Base-by-base conservation (phyloP, 805 yeast genomes). In the Candida vartiovaarae region DNA sequence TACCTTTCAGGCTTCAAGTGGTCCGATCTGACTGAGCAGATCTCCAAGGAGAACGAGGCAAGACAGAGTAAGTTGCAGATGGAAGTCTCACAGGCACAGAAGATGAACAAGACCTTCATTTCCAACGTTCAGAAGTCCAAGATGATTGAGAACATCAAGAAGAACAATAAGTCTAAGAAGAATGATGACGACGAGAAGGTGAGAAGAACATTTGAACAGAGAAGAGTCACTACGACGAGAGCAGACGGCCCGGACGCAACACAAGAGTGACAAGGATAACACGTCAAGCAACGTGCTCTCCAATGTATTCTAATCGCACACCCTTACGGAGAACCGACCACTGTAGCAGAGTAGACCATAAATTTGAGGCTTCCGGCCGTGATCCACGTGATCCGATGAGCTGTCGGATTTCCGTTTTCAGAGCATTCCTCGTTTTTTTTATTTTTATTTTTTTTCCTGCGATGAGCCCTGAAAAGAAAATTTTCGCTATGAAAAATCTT, bases 1-100 rank as follows among this genome's bases (percentile, higher is more conserved):
- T 93, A 93, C 56, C 69, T 93, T 48, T 81, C 87, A 8, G 89
- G 91, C 2, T 93, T 91, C 74, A 93, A 93, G 60, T 93, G 99
- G 99, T 74, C 83, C 44, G 95, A 93, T 57, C 71, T 93, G 60
- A 90, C 97, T 3, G 95, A 84, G 60, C 96, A 91, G 60, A 85
- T 91, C 51, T 89, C 96, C 3, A 78, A 78, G 56, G 98, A 93
- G 65, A 82, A 84, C 50, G 96, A 90, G 62, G 74, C 82, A 36
- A 80, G 96, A 63, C 95, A 89, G 57, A 79, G 91, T 41, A 89
- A 86, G 65, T 70, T 91, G 57, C 82, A 89, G 49, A 76, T 95
- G 47, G 98, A 93, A 63, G 76, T 93, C 32, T 76, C 95, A 1
- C 96, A 88, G 62, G 95, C 95, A 34, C 84, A 81, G 44, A 84